Percentiles rank a stretch among this genome's conserved stretches.
phyloP scores from a whole-genome alignment of 306 rosid genomes.

The Casuarina glauca region DNA sequence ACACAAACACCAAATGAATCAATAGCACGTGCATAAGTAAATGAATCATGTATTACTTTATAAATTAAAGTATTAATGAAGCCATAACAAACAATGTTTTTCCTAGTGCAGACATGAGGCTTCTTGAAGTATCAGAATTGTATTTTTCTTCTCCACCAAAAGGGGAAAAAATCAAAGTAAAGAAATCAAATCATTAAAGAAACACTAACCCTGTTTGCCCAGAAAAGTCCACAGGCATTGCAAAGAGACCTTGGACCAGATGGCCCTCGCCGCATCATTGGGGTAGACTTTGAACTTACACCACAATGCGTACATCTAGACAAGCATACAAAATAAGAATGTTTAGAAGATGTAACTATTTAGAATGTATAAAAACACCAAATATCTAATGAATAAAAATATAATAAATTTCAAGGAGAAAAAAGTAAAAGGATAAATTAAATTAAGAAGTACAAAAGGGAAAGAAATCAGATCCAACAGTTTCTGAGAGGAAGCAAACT shows the following conservation, averaged over 20 bases:
- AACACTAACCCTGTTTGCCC: slow-evolving; percentile 89
- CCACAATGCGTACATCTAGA: slow-evolving; percentile 88
- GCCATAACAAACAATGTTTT: not conserved
- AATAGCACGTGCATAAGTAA: not conserved
- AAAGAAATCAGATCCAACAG: slow-evolving; percentile 8
- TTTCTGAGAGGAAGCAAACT: slow-evolving; percentile 34
- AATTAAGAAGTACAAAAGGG: not conserved
- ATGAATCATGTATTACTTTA: not conserved
- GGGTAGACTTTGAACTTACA: slow-evolving; percentile 81
- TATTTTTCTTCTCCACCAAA: not conserved
- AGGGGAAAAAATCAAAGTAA: not conserved
- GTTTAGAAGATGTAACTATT: slow-evolving; percentile 9
- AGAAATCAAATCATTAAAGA: slow-evolving; percentile 20
- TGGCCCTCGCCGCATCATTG: slow-evolving; percentile 99
- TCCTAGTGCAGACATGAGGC: not conserved
- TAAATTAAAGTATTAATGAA: not conserved
- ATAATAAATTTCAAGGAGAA: not conserved
- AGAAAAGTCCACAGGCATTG: slow-evolving; percentile 95
- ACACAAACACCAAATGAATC: not conserved
- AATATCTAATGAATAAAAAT: no score
- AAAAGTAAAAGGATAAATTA: not conserved
- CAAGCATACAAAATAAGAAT: slow-evolving; percentile 25
- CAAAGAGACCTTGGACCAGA: slow-evolving; percentile 93
- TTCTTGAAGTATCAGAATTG: not conserved
- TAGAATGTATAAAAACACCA: not conserved